phyloP scores from a whole-genome alignment of 2,329 filamentous ascomycete genomes.

The Hymenotorrendiella dingleyae region DNA sequence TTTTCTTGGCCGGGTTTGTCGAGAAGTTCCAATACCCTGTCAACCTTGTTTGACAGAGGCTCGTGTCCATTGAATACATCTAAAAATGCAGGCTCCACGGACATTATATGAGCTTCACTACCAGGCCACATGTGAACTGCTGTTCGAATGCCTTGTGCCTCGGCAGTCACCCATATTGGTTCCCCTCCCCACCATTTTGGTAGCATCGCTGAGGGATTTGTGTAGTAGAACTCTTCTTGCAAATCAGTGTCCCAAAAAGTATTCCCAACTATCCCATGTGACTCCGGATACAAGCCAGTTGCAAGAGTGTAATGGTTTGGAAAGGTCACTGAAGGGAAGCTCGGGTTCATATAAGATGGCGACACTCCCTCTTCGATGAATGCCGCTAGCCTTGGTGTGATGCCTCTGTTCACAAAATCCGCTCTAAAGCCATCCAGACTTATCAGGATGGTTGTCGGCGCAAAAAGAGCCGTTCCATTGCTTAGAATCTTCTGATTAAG shows the following conservation, averaged over 20 bases:
- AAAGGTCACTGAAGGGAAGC: slow-evolving; percentile 94
- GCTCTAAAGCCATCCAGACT: slow-evolving; percentile 92
- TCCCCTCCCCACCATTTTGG: slow-evolving; percentile 94
- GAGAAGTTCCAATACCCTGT: slow-evolving; percentile 73
- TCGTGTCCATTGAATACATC: slow-evolving; percentile 83
- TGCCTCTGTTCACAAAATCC: slow-evolving; percentile 76
- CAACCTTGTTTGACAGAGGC: slow-evolving; percentile 66
- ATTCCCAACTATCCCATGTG: slow-evolving; percentile 89
- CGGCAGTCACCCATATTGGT: slow-evolving; percentile 89
- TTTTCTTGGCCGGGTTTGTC: slow-evolving; percentile 72
- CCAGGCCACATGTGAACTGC: slow-evolving; percentile 99
- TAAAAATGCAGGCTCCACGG: slow-evolving; percentile 70
- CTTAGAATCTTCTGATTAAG: slow-evolving; percentile 39
- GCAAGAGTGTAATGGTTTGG: slow-evolving; percentile 93
- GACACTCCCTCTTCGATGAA: slow-evolving; percentile 79
- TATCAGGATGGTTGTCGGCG: slow-evolving; percentile 86
- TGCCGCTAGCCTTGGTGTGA: slow-evolving; percentile 76
- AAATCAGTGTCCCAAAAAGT: slow-evolving; percentile 84
- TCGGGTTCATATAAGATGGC: slow-evolving; percentile 86
- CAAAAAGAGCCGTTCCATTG: slow-evolving; percentile 87
- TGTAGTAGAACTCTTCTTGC: slow-evolving; percentile 81
- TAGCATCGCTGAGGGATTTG: slow-evolving; percentile 67
- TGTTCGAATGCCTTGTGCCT: slow-evolving; percentile 68
- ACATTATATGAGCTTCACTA: slow-evolving; percentile 77
- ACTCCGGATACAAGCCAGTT: slow-evolving; percentile 87